Conservation (phyloP, 768 basidiomycete genomes). For the Sporobolomyces roseus region DNA sequence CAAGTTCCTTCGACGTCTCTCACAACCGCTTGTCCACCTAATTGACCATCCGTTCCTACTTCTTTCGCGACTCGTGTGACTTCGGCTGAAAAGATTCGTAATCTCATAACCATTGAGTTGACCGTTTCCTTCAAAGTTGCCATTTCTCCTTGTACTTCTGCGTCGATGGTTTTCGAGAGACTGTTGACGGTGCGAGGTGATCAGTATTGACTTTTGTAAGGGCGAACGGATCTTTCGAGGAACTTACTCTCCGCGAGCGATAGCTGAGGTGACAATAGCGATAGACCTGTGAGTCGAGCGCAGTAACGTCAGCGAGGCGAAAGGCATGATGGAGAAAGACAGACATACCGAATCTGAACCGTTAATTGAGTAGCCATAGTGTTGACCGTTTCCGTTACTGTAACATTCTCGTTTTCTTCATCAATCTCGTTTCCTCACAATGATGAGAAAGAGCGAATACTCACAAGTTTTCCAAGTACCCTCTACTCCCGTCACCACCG, state of each 20-base stretch:
- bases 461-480: conserved; percentile 59
- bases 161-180: conserved; percentile 52
- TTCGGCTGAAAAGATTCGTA: conserved; percentile 69
- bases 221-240: too few species aligned
- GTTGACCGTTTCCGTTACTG: conserved; percentile 45
- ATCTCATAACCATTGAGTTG: conserved; percentile 71
- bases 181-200: conserved; percentile 43
- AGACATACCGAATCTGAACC: conserved; percentile 46
- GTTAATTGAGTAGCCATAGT: conserved; percentile 44
- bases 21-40: conserved; percentile 50
- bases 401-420: too few species aligned
- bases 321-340: not conserved
- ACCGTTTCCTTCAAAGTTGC: conserved; percentile 57
- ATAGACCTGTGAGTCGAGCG: conserved; percentile 44
- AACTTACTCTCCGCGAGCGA: conserved; percentile 41
- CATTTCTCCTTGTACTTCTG: conserved; percentile 54
- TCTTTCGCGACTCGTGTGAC: conserved; percentile 75
- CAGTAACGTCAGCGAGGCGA: not conserved
- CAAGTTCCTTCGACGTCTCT: conserved; percentile 53
- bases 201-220: not conserved
- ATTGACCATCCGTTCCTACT: conserved; percentile 50
- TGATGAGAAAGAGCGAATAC: too few species aligned
- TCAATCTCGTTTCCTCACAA: too few species aligned
- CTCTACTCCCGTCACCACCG: conserved; percentile 51
- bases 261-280: conserved; percentile 45